A percentile compares a stretch with the other conserved stretches of the same genome.
phyloP scores from a whole-genome alignment of 768 basidiomycete genomes.

The Cystofilobasidium macerans region DNA sequence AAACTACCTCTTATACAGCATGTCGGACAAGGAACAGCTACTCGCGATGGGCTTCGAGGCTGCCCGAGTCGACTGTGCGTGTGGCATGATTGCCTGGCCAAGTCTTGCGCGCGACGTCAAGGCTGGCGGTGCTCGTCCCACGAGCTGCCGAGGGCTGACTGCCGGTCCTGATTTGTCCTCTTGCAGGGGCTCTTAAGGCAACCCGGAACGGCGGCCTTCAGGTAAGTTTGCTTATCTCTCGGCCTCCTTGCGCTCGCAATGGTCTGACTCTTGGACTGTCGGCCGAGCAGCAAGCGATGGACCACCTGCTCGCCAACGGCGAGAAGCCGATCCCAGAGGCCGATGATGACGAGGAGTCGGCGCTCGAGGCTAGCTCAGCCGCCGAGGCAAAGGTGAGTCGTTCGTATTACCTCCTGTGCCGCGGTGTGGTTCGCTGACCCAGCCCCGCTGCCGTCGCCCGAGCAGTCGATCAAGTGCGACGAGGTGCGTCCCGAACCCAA shows the following conservation, averaged over 20 bases:
- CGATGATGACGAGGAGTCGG: conserved; percentile 45
- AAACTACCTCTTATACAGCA: neutral
- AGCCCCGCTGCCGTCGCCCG: too few relatives aligned
- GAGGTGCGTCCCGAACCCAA: conserved; percentile 24
- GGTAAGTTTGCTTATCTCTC: too few relatives aligned
- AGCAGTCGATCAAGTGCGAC: conserved; percentile 29
- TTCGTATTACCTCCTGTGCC: neutral
- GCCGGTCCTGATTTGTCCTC: conserved; percentile 6
- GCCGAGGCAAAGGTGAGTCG: conserved; percentile 38
- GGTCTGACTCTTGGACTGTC: conserved; percentile 22
- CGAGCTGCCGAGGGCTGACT: neutral
- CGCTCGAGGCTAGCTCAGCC: conserved; percentile 53
- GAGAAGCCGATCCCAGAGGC: conserved; percentile 54
- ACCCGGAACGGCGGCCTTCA: conserved; percentile 76
- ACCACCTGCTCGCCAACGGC: conserved; percentile 72
- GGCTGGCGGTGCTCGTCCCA: neutral
- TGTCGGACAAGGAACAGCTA: conserved; percentile 41
- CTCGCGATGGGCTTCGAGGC: conserved; percentile 78
- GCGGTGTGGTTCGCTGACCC: too few relatives aligned
- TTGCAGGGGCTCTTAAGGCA: conserved; percentile 83
- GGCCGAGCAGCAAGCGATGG: conserved; percentile 48
- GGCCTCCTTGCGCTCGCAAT: conserved; percentile 2
- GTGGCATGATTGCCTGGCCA: conserved; percentile 9
- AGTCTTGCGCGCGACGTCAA: conserved; percentile 12
- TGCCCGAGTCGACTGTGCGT: conserved; percentile 72